Percentiles rank a stretch among this genome's conserved stretches.
These are phyloP conservation scores for Jackrogersella multiformis DNA, from an alignment of 495 filamentous ascomycete species.

Conservation along the genomic window DNA sequence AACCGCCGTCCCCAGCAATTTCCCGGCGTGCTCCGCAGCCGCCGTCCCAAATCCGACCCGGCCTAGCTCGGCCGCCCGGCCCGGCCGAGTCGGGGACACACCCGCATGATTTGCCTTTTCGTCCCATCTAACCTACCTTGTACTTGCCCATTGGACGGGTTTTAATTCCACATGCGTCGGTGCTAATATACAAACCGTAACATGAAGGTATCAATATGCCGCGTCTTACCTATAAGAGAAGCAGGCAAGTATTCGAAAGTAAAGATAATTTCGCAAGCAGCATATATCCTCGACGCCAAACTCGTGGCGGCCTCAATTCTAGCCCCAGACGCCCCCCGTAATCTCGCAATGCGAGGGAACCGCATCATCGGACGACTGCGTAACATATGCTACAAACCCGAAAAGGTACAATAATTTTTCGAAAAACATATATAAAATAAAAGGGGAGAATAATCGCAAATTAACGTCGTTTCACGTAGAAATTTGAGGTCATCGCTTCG, in stretches of 20 bases:
- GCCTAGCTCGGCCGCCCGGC: not conserved
- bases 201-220: too few species aligned
- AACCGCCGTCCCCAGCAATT: constrained; percentile 1
- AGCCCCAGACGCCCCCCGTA: not conserved
- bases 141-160: too few species aligned
- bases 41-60: too few species aligned
- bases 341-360: constrained; percentile 11
- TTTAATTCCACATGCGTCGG: too few species aligned
- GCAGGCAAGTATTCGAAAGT: too few species aligned
- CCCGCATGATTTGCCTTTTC: not conserved
- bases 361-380: not conserved
- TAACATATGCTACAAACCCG: not conserved
- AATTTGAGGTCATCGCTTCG: not conserved
- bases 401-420: too few species aligned
- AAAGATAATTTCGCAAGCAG: too few species aligned
- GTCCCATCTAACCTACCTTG: too few species aligned
- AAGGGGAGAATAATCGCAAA: not conserved
- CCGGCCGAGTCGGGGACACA: not conserved
- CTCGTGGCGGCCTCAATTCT: not conserved
- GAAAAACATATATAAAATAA: not conserved
- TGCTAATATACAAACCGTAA: too few species aligned
- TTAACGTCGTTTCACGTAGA: constrained; percentile 2
- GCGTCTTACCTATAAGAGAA: too few species aligned
- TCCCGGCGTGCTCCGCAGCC: constrained; percentile 12
- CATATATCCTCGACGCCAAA: too few species aligned